Base-by-base conservation (phyloP, 441 rosid species). In the Gossypium laxum region DNA sequence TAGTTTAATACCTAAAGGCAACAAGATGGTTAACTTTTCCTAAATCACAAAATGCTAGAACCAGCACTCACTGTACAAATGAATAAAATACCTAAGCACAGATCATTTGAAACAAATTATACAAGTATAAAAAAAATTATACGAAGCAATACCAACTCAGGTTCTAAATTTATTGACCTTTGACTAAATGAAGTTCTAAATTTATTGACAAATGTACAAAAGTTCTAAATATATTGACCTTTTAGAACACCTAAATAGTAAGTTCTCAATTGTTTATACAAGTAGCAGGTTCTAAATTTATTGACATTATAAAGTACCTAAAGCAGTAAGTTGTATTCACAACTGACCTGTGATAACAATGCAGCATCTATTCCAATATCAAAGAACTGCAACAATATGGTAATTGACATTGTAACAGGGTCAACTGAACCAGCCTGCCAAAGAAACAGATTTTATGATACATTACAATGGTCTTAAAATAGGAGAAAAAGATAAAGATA, bases 291-390 rank as follows among this genome's bases (percentile, higher is more conserved):
- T 32, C 66, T 61, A 32, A 61, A 32, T 32, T 61, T 61, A 15
- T 15, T 61, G n/a, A 61, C 15, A 21, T 32, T 32, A 32, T 61
- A 15, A 21, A 10, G 38, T 32, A 38, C 12, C 2, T 38, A 59
- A 51, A 8, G 41, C 24, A 57, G 14, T 21, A 73, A 38, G 43
- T 50, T 17, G 57, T 2, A 72, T 38, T 24, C 48, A 30, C 26
- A 72, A 68, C 85, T 56, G 62, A 92, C 98, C 97, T 95, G 99
- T 67, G 99, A 95, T 56, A 92, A 80, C 82, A 95, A 79, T 60
- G 96, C 79, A 22, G 91, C 99, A 83, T 95, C 80, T 52, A 92
- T 92, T 78, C 99, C 99, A 75, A 91, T 95, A 81, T 95, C 99
- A 82, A 95, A 95, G 73, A 87, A 90, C 84, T 86, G 96, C 85